Base-by-base conservation (phyloP, 768 basidiomycete species). In the Tremella mesenterica region DNA sequence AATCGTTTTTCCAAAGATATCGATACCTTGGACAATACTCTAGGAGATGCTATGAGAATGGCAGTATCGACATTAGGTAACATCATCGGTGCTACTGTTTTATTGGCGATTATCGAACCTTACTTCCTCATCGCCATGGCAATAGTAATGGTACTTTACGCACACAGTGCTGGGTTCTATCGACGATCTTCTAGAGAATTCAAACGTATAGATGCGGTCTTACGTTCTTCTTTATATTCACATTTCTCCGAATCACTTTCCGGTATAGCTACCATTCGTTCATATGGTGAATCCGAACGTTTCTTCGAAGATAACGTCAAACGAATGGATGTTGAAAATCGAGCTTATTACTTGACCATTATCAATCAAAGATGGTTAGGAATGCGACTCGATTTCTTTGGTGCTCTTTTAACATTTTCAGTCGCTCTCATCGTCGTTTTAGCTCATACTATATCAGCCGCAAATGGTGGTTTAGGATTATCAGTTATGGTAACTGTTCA, bases 171-270 rank as follows among this genome's bases (percentile, higher is more conserved):
- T 3, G 74, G 77, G 1, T 93, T 90, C 76, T 95, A 93, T 65
- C 83, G 88, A 29, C 79, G 84, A 1, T 87, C 85, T 67, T 86
- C 90, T 6, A 77, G 90, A 59, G 89, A 93, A 70, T 76, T 92
- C 59, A 93, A 92, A 78, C 68, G 57, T 18, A 65, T 73, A 16
- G 88, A 93, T 75, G 83, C 88, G 23, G 78, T 93, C n/a, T 72
- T 95, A 26, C 82, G 90, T 23, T 86, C 86, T 0, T 83, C 85
- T 0, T 74, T 96, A 16, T 95, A 95, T 69, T 84, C 88, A 0
- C 89, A 92, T 67, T 95, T 95, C 73, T 87, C 88, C 2, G 91
- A 95, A 75, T 86, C 85, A 26, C 76, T 95, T 10, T 84, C 85
- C 10, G 92, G 92, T 16, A 73, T 93, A 33, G 79, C 86, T 0